Percentiles rank a stretch among this genome's conserved stretches.
Evolutionary conservation across 1,139 yeast species (phyloP).

Genomic region (Pichia sp.): DNA sequence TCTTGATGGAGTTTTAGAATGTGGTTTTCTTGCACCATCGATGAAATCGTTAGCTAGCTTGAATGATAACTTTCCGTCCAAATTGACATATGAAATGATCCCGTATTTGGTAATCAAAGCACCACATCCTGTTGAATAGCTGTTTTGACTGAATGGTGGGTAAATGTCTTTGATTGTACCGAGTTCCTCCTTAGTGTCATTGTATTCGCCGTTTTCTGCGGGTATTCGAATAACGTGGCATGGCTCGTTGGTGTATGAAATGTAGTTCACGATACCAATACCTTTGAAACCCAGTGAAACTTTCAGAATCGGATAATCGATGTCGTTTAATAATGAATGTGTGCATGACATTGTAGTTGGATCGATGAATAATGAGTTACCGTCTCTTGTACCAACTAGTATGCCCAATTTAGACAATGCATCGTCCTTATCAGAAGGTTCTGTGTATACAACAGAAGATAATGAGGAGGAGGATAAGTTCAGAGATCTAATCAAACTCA

Average conservation of each 20-base stretch:
- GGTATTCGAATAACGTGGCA: slow-evolving; percentile 7
- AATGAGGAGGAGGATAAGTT: slow-evolving; percentile 19
- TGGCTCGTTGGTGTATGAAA: slow-evolving; percentile 2
- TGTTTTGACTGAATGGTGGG: neutral
- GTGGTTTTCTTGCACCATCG: neutral
- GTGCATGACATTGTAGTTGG: slow-evolving; percentile 13
- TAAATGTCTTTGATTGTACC: slow-evolving; percentile 1
- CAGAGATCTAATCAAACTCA: neutral
- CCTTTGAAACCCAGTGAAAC: slow-evolving; percentile 7
- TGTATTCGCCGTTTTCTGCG: no score
- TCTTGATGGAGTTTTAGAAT: neutral
- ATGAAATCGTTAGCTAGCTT: neutral
- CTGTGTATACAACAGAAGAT: slow-evolving; percentile 9
- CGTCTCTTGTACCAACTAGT: slow-evolving; percentile 20
- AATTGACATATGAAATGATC: slow-evolving; percentile 2
- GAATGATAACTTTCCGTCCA: slow-evolving; percentile 4
- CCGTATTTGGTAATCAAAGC: slow-evolving; percentile 7
- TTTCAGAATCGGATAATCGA: slow-evolving; percentile 14
- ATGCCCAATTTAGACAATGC: neutral
- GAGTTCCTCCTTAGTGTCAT: neutral
- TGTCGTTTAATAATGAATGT: slow-evolving; percentile 7
- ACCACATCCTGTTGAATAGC: slow-evolving; percentile 8
- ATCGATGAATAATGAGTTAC: slow-evolving; percentile 17
- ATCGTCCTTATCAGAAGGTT: neutral
- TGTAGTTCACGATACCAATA: slow-evolving; percentile 2